These are phyloP conservation scores for Hibiscus syriacus DNA, from an alignment of 345 rosid species.

Conservation along the genomic window DNA sequence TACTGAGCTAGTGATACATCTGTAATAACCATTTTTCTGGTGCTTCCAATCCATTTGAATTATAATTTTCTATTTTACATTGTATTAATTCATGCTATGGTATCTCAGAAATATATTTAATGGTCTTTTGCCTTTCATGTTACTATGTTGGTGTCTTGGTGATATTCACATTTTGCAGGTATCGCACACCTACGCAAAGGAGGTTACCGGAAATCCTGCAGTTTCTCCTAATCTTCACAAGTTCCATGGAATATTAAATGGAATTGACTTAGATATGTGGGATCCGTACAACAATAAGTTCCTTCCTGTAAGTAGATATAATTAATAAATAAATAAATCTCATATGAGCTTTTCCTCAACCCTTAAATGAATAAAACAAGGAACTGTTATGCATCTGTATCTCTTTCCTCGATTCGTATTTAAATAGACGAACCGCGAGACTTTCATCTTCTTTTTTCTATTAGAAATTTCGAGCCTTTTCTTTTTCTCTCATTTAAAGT, in stretches of 20 bases:
- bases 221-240: conserved; percentile 69
- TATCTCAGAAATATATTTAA: neutral
- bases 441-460: neutral
- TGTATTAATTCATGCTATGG: neutral
- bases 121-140: neutral
- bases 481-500: neutral
- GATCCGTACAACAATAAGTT: conserved; percentile 79
- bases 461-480: neutral
- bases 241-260: conserved; percentile 85
- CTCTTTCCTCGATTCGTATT: too few species aligned
- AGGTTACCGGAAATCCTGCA: conserved; percentile 68
- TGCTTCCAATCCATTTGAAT: neutral
- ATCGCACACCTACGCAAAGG: conserved; percentile 68
- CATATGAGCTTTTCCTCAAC: neutral
- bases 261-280: conserved; percentile 93
- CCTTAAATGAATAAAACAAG: neutral
- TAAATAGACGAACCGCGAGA: neutral
- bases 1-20: neutral
- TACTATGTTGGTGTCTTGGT: neutral
- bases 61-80: neutral
- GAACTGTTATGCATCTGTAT: neutral
- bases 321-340: too few species aligned
- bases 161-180: conserved; percentile 43
- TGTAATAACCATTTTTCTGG: neutral
- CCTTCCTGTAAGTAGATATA: conserved; percentile 54